phyloP scores from a whole-genome alignment of 2,329 filamentous ascomycete genomes.

The Neoarthrinium moseri region DNA sequence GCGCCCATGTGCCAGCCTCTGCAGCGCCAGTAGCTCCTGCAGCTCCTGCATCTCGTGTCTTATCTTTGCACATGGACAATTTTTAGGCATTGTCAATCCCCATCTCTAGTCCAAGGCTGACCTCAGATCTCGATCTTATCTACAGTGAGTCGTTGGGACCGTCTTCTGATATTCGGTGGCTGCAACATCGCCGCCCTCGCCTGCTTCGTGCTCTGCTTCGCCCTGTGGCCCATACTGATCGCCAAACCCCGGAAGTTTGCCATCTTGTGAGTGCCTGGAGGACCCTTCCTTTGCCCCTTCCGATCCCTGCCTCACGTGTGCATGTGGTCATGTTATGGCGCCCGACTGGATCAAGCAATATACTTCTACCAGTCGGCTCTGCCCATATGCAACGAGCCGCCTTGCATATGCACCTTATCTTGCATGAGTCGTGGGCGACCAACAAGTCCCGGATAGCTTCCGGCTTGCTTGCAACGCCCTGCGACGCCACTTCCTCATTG shows the following conservation, averaged over 20 bases:
- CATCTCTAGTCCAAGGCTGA: constrained; percentile 23
- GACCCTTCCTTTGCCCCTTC: constrained; percentile 9
- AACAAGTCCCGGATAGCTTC: constrained; percentile 18
- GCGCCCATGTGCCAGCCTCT: constrained; percentile 42
- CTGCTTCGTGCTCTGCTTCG: constrained; percentile 92
- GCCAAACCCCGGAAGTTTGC: constrained; percentile 90
- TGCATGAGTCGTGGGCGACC: constrained; percentile 22
- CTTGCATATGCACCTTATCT: constrained; percentile 25
- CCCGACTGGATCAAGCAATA: constrained; percentile 7
- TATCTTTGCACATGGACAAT: constrained; percentile 35
- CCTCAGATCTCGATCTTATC: constrained; percentile 26
- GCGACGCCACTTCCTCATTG: constrained; percentile 2
- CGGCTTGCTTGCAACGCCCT: not conserved
- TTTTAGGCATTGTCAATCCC: constrained; percentile 20
- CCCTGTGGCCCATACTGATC: constrained; percentile 80
- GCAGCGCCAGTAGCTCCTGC: constrained; percentile 15
- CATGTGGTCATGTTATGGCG: constrained; percentile 3
- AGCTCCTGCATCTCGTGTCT: constrained; percentile 36
- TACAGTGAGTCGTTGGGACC: constrained; percentile 95
- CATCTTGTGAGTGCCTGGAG: constrained; percentile 71
- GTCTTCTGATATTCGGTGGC: constrained; percentile 84
- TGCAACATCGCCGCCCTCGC: constrained; percentile 87
- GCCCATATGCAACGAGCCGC: constrained; percentile 25
- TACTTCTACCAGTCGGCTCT: not conserved
- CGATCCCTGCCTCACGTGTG: constrained; percentile 2